Percentiles rank a stretch among this genome's conserved stretches.
phyloP scores from a whole-genome alignment of 78 protist species.

The Goniomonas avonlea region DNA sequence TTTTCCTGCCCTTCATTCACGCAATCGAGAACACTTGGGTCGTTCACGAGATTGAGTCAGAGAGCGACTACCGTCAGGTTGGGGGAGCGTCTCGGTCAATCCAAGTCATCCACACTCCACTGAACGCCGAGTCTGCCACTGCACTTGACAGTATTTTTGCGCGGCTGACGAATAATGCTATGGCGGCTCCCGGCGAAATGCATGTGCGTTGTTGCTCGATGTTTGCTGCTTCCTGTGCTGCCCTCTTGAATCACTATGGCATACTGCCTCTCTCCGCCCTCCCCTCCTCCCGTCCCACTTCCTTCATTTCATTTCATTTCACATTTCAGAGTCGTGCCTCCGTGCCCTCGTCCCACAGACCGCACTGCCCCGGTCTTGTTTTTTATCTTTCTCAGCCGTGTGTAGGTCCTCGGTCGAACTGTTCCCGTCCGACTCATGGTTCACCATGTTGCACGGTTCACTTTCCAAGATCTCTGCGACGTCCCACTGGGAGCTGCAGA shows the following conservation, averaged over 20 bases:
- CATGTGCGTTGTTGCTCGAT: too few species aligned
- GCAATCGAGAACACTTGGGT: constrained; percentile 40
- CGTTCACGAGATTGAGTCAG: constrained; percentile 46
- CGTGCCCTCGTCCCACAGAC: background rate
- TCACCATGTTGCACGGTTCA: constrained; percentile 42
- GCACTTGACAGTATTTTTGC: background rate
- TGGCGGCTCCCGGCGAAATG: too few species aligned
- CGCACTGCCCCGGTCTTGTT: background rate
- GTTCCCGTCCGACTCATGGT: constrained; percentile 37
- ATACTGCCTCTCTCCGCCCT: too few species aligned
- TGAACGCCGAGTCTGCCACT: background rate
- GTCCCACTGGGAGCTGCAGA: constrained; percentile 63
- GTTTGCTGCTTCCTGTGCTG: too few species aligned
- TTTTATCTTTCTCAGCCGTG: background rate
- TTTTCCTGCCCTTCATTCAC: constrained; percentile 74
- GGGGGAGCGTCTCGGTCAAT: too few species aligned
- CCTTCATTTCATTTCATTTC: background rate
- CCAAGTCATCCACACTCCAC: too few species aligned
- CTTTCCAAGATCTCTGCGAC: constrained; percentile 49
- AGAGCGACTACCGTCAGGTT: constrained; percentile 67
- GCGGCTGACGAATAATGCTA: too few species aligned
- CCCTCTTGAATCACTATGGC: too few species aligned
- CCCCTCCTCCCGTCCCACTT: too few species aligned
- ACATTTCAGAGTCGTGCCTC: background rate
- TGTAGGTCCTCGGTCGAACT: constrained; percentile 41